phyloP scores from a whole-genome alignment of 2,329 filamentous ascomycete species.

The Aureobasidium sp. region DNA sequence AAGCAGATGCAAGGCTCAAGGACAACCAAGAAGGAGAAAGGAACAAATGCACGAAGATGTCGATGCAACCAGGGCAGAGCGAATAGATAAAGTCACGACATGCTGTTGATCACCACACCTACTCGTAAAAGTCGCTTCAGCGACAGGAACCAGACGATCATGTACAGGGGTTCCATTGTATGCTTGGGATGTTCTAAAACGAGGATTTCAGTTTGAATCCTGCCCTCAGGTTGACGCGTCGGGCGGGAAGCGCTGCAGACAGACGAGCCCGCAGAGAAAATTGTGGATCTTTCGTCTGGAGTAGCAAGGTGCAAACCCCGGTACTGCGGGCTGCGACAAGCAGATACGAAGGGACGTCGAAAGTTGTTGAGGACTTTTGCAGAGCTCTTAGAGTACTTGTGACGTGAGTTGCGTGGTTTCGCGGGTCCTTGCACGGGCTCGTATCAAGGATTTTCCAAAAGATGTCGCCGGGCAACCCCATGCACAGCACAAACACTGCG shows the following conservation, averaged over 20 bases:
- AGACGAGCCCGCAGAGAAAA: neutral
- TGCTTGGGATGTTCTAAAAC: neutral
- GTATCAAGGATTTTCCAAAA: neutral
- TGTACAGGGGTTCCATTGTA: constrained; percentile 8
- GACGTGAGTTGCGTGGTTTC: neutral
- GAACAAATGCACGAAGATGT: no score
- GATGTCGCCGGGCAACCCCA: constrained; percentile 4
- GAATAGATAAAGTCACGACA: constrained; percentile 8
- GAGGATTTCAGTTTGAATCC: neutral
- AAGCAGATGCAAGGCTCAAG: neutral
- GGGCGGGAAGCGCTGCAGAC: neutral
- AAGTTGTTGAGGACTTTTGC: constrained; percentile 11
- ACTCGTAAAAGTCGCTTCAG: constrained; percentile 8
- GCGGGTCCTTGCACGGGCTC: constrained; percentile 1
- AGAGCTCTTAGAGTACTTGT: neutral
- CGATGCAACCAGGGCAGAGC: neutral
- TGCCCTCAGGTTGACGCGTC: constrained; percentile 1
- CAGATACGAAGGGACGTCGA: neutral
- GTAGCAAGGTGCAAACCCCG: neutral
- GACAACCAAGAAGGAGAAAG: neutral
- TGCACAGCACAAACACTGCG: constrained; percentile 3
- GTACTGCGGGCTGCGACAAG: neutral
- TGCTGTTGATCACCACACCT: neutral
- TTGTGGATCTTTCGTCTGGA: constrained; percentile 1
- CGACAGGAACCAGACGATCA: constrained; percentile 1